Percentiles rank a stretch among this genome's conserved stretches.
phyloP scores from a whole-genome alignment of 176 grass and related monocot species.

The Chrysopogon serrulatus region DNA sequence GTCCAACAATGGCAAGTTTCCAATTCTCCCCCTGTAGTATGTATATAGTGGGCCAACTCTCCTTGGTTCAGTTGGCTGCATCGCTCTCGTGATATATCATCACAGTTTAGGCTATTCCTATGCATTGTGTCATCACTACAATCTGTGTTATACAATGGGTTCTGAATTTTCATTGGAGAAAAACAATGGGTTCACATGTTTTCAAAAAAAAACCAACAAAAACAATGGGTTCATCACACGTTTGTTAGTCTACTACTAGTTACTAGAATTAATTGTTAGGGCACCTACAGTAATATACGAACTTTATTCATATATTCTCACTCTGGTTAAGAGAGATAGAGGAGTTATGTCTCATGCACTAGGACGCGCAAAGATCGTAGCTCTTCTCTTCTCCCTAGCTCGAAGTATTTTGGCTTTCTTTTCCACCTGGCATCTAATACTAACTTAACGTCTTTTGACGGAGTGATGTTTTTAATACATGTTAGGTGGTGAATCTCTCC shows the following conservation, averaged over 20 bases:
- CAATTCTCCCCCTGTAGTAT: background rate
- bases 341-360: background rate
- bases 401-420: background rate
- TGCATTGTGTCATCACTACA: background rate
- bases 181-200: background rate
- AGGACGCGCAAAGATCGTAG: background rate
- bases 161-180: background rate
- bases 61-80: background rate
- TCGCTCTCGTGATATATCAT: background rate
- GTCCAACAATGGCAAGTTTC: slow-evolving; percentile 4
- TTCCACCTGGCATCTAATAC: background rate
- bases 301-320: background rate
- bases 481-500: too few species aligned
- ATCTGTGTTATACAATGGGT: background rate
- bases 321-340: background rate
- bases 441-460: too few species aligned
- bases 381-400: background rate
- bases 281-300: background rate
- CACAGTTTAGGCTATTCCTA: background rate
- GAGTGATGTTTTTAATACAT: too few species aligned
- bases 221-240: background rate
- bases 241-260: background rate
- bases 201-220: too few species aligned
- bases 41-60: background rate
- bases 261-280: background rate